Evolutionary conservation across 495 filamentous ascomycete species (phyloP).

Genomic region (Xylaria palmicola): DNA sequence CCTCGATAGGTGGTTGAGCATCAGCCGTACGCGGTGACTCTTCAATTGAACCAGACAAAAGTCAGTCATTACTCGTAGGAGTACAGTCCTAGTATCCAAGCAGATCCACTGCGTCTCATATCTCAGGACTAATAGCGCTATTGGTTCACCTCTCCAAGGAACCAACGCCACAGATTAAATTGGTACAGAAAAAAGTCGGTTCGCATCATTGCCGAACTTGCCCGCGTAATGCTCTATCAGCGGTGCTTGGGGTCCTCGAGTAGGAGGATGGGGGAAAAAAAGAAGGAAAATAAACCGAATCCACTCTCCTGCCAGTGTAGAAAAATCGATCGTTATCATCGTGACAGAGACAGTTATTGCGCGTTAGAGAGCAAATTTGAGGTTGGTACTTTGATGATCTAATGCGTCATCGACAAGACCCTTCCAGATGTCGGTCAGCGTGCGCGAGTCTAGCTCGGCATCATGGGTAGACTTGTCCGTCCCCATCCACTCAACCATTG

Average conservation of each 20-base stretch:
- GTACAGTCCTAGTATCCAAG: not conserved
- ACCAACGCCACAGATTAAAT: constrained; percentile 12
- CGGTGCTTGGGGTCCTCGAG: not conserved
- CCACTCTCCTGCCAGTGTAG: not conserved
- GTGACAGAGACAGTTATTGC: not conserved
- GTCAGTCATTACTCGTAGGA: not conserved
- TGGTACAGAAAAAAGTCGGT: not conserved
- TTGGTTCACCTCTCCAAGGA: not conserved
- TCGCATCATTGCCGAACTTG: not conserved
- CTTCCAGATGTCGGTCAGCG: constrained; percentile 46
- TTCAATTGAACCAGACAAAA: constrained; percentile 6
- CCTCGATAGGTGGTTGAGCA: not conserved
- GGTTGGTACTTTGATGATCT: constrained; percentile 25
- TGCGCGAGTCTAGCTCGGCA: constrained; percentile 29
- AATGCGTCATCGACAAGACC: constrained; percentile 48
- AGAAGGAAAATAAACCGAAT: not conserved
- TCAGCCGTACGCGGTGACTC: not conserved
- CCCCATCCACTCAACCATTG: constrained; percentile 46
- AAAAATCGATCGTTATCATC: not conserved
- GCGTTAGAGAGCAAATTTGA: constrained; percentile 27
- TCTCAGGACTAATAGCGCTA: not conserved
- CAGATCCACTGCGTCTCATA: not conserved
- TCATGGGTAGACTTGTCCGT: constrained; percentile 47
- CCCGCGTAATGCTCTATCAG: not conserved
- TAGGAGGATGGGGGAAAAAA: too few species aligned